Conservation (phyloP, 495 filamentous ascomycete species). For the Aspergillus coremiiformis region DNA sequence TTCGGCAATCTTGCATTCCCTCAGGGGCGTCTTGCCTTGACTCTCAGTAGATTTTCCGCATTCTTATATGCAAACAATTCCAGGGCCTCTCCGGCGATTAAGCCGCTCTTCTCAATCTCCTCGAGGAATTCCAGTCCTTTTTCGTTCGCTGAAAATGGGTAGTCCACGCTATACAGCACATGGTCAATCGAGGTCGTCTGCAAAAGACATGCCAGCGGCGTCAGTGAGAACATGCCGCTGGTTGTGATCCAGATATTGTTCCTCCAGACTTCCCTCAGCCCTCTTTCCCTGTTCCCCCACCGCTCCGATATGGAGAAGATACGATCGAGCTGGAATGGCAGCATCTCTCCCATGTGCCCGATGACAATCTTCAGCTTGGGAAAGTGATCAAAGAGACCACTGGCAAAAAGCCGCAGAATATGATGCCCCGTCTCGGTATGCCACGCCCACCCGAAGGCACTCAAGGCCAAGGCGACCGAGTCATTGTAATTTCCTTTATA, state of each 20-base stretch:
- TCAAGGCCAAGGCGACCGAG: conserved; percentile 26
- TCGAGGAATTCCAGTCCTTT: conserved; percentile 38
- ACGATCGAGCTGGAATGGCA: conserved; percentile 38
- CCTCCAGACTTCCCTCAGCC: conserved; percentile 33
- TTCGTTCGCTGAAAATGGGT: conserved; percentile 46
- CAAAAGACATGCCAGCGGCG: conserved; percentile 36
- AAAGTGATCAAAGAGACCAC: conserved; percentile 43
- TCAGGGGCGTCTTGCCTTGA: neutral
- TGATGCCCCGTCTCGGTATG: conserved; percentile 42
- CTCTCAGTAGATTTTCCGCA: conserved; percentile 43
- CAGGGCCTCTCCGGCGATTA: conserved; percentile 44
- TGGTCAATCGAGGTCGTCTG: conserved; percentile 41
- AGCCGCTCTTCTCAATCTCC: conserved; percentile 43
- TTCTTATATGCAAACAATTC: conserved; percentile 49
- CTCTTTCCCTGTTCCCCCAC: conserved; percentile 14
- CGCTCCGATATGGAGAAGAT: conserved; percentile 20
- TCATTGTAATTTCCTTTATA: conserved; percentile 31
- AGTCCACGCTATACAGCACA: conserved; percentile 54
- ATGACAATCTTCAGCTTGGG: conserved; percentile 39
- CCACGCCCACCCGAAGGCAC: conserved; percentile 37
- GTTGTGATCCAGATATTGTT: conserved; percentile 36
- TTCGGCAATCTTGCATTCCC: too few species aligned
- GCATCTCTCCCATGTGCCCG: conserved; percentile 41
- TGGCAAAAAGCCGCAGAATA: conserved; percentile 33
- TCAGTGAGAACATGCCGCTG: conserved; percentile 24